Conservation (phyloP, 768 basidiomycete species). For the Guyanaporus albipodus region DNA sequence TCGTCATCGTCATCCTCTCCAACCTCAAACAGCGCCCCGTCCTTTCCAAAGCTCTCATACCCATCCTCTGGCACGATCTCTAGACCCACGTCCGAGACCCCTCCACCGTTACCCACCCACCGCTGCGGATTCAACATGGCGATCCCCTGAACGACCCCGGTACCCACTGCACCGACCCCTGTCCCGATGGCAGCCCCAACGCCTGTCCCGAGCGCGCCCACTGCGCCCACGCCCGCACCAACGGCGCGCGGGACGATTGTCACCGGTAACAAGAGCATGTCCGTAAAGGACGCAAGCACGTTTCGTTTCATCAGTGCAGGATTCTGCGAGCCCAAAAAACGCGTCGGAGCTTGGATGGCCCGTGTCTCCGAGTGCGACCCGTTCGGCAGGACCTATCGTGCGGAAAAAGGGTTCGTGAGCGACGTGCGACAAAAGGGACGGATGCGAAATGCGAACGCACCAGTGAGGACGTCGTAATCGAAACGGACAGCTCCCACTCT, state of each 20-base stretch:
- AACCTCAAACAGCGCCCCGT: constrained; percentile 48
- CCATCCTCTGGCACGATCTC: constrained; percentile 3
- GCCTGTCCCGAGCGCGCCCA: constrained; percentile 66
- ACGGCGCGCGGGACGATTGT: constrained; percentile 89
- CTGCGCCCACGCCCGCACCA: constrained; percentile 64
- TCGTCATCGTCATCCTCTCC: constrained; percentile 44
- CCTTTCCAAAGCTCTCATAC: constrained; percentile 24
- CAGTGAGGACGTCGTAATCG: constrained; percentile 5
- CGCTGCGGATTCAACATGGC: constrained; percentile 87
- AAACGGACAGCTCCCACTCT: constrained; percentile 66
- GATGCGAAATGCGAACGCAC: constrained; percentile 33
- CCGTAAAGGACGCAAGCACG: constrained; percentile 88
- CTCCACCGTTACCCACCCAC: constrained; percentile 55
- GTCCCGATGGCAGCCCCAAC: constrained; percentile 56
- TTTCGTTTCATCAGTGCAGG: constrained; percentile 91
- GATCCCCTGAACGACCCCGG: constrained; percentile 77
- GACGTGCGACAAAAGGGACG: background rate
- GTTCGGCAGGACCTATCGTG: constrained; percentile 10
- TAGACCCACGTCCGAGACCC: background rate
- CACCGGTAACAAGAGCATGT: constrained; percentile 86
- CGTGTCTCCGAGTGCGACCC: constrained; percentile 2
- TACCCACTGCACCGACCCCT: constrained; percentile 55
- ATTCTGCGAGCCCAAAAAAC: constrained; percentile 81
- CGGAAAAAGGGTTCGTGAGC: background rate
- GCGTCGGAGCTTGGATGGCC: constrained; percentile 31